Conservation (phyloP, 768 basidiomycete species). For the Leccinum incarnatum region DNA sequence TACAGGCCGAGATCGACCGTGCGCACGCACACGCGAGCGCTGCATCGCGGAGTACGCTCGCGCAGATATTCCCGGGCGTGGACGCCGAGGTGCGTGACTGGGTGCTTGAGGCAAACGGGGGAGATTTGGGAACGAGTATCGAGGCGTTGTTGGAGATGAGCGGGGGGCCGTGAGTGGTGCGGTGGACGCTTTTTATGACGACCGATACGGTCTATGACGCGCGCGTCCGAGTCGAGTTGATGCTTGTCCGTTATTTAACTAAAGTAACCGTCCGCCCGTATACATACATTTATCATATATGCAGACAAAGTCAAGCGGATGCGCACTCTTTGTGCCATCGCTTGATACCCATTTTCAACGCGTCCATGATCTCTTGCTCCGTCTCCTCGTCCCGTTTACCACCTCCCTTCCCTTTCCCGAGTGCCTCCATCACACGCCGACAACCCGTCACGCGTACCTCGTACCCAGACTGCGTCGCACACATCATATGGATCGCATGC, state of each 20-base stretch:
- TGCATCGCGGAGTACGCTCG: constrained; percentile 71
- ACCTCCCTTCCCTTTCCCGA: constrained; percentile 13
- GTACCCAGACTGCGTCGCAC: constrained; percentile 52
- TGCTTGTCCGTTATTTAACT: neutral
- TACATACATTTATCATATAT: neutral
- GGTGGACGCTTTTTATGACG: neutral
- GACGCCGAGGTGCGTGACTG: constrained; percentile 84
- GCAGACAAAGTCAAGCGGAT: neutral
- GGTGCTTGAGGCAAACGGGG: constrained; percentile 86
- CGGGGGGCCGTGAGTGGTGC: constrained; percentile 22
- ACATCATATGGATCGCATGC: constrained; percentile 45
- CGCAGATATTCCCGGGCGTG: constrained; percentile 84
- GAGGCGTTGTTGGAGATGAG: constrained; percentile 80
- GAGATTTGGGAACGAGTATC: constrained; percentile 88
- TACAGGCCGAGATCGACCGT: constrained; percentile 75
- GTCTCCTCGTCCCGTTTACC: neutral
- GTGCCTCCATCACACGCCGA: constrained; percentile 34
- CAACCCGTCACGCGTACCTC: constrained; percentile 32
- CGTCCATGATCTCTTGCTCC: constrained; percentile 11
- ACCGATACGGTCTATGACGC: neutral
- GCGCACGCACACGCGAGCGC: constrained; percentile 72
- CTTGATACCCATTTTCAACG: neutral
- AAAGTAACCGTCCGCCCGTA: neutral
- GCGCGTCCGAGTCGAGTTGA: neutral
- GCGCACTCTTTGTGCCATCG: constrained; percentile 6